These are phyloP conservation scores for Tilletia setariae DNA, from an alignment of 1,284 basidiomycete genomes.

Conservation along the genomic window DNA sequence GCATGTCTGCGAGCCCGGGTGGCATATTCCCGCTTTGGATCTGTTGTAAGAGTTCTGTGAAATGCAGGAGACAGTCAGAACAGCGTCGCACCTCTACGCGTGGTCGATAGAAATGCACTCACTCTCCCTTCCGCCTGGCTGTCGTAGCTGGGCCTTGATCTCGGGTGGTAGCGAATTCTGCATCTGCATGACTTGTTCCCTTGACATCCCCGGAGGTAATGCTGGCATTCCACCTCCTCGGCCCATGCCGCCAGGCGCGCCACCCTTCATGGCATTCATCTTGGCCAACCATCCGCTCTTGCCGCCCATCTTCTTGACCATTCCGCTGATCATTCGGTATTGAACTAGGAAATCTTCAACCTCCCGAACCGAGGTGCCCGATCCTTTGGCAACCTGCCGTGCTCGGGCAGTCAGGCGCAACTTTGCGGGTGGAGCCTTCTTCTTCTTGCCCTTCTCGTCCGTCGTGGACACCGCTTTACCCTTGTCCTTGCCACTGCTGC, in stretches of 20 bases:
- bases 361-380: slow-evolving; percentile 92
- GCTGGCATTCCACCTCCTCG: slow-evolving; percentile 31
- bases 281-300: slow-evolving; percentile 68
- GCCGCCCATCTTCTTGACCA: slow-evolving; percentile 91
- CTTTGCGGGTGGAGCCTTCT: slow-evolving; percentile 35
- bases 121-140: slow-evolving; percentile 50
- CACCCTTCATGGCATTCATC: slow-evolving; percentile 39
- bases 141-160: slow-evolving; percentile 52
- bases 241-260: slow-evolving; percentile 26
- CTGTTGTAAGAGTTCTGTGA: slow-evolving; percentile 16
- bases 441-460: slow-evolving; percentile 20
- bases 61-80: slow-evolving; percentile 16
- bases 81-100: background rate
- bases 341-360: slow-evolving; percentile 88
- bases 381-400: slow-evolving; percentile 83
- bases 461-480: background rate
- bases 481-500: slow-evolving; percentile 21
- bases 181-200: slow-evolving; percentile 51
- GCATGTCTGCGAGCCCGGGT: slow-evolving; percentile 26
- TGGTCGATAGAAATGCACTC: background rate
- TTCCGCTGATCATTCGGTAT: slow-evolving; percentile 40
- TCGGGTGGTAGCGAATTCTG: slow-evolving; percentile 51
- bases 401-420: slow-evolving; percentile 50
- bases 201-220: slow-evolving; percentile 48
- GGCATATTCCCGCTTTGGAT: slow-evolving; percentile 38